These are phyloP conservation scores for Cyphellophora europaea DNA, from an alignment of 2,329 filamentous ascomycete species.

Conservation along the genomic window DNA sequence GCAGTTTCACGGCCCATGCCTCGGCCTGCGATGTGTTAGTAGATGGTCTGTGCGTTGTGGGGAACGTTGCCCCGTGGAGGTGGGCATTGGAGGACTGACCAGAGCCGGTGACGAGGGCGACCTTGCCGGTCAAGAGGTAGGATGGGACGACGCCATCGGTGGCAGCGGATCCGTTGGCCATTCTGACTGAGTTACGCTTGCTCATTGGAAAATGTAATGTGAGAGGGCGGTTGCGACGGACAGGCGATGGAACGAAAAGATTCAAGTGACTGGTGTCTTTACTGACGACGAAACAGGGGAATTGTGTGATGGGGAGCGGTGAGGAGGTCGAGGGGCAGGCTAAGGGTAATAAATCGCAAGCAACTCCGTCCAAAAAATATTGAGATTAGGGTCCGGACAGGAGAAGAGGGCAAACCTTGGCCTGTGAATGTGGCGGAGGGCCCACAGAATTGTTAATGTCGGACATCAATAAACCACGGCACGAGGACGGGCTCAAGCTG, in stretches of 20 bases:
- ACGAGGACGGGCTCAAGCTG: background rate
- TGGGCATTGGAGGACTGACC: conserved; percentile 10
- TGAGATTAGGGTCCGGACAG: background rate
- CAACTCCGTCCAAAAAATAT: background rate
- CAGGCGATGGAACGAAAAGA: background rate
- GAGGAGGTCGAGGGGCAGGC: background rate
- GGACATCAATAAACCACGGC: background rate
- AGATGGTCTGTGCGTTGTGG: background rate
- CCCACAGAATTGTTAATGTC: too few species aligned
- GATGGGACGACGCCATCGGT: conserved; percentile 11
- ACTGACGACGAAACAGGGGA: background rate
- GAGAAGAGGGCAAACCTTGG: background rate
- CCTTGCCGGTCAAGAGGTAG: conserved; percentile 37
- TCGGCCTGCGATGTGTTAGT: conserved; percentile 24
- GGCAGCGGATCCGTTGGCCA: conserved; percentile 13
- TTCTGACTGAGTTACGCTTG: conserved; percentile 12
- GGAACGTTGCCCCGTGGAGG: conserved; percentile 1
- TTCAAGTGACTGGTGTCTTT: background rate
- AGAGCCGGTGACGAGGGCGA: conserved; percentile 22
- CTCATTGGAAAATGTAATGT: conserved; percentile 6
- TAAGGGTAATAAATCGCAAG: background rate
- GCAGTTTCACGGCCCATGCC: conserved; percentile 34
- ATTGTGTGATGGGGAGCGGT: background rate
- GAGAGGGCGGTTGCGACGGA: background rate
- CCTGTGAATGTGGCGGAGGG: background rate